phyloP scores from a whole-genome alignment of 306 rosid genomes.

The Coriaria nepalensis region DNA sequence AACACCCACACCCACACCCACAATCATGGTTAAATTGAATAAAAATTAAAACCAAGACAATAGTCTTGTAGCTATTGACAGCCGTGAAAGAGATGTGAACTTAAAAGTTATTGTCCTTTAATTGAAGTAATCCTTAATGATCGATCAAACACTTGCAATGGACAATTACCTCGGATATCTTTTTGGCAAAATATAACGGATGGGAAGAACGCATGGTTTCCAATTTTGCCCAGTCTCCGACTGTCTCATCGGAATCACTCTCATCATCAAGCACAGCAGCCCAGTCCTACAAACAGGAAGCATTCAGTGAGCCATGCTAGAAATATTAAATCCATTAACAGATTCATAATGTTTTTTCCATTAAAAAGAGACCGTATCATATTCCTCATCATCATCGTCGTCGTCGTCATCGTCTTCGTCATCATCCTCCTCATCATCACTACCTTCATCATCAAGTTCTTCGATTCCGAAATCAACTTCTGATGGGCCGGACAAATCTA shows the following conservation, averaged over 20 bases:
- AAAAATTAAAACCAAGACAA: too few species aligned
- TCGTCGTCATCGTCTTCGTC: constrained; percentile 35
- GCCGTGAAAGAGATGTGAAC: neutral
- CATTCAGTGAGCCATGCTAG: constrained; percentile 14
- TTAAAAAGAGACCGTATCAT: constrained; percentile 44
- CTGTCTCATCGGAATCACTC: constrained; percentile 48
- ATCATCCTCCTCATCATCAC: constrained; percentile 36
- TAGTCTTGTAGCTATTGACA: neutral
- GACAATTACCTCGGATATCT: constrained; percentile 61
- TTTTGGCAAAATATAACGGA: constrained; percentile 84
- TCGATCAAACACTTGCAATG: constrained; percentile 11
- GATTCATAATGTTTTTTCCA: constrained; percentile 1
- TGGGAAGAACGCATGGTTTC: constrained; percentile 82
- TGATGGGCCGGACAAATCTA: constrained; percentile 68
- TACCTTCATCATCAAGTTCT: constrained; percentile 67
- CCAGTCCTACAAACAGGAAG: constrained; percentile 69
- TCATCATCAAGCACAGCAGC: constrained; percentile 51
- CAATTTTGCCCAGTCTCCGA: constrained; percentile 87
- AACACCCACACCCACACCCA: neutral
- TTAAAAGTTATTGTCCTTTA: neutral
- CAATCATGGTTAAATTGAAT: too few species aligned
- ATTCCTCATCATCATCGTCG: constrained; percentile 37
- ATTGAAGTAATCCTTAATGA: constrained; percentile 2
- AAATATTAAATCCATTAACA: constrained; percentile 7
- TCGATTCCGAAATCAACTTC: constrained; percentile 81